Conservation (phyloP, 495 filamentous ascomycete genomes). For the Neurospora sp. region DNA sequence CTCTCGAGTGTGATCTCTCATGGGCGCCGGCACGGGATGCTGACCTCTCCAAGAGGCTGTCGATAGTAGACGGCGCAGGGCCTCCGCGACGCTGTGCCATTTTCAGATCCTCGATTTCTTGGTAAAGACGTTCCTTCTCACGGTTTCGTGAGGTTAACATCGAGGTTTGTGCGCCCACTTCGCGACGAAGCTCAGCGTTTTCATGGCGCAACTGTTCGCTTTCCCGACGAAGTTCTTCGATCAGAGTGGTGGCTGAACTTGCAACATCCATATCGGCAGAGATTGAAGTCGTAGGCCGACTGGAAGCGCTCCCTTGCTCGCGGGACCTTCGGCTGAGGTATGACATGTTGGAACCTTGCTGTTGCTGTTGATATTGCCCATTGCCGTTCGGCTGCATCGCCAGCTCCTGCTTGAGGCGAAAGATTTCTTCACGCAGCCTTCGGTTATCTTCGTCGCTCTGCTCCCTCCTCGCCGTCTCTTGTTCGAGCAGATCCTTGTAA, state of each 20-base stretch:
- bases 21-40: constrained; percentile 65
- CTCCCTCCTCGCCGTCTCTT: constrained; percentile 81
- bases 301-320: constrained; percentile 46
- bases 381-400: constrained; percentile 20
- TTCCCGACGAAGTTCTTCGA: constrained; percentile 51
- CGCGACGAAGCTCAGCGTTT: constrained; percentile 82
- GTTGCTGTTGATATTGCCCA: constrained; percentile 39
- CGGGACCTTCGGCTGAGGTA: constrained; percentile 51
- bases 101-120: constrained; percentile 95
- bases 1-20: constrained; percentile 59
- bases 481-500: constrained; percentile 92
- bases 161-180: constrained; percentile 90
- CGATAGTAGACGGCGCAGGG: constrained; percentile 55
- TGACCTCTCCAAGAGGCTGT: constrained; percentile 87
- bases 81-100: constrained; percentile 63
- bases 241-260: constrained; percentile 56
- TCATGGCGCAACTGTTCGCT: constrained; percentile 76
- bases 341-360: constrained; percentile 40
- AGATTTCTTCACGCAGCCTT: constrained; percentile 73
- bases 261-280: constrained; percentile 44
- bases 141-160: constrained; percentile 96
- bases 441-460: constrained; percentile 84
- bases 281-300: constrained; percentile 52
- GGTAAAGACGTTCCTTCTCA: constrained; percentile 88
- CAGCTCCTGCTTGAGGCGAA: constrained; percentile 58